Evolutionary conservation across 1,284 basidiomycete genomes (phyloP), one percentile per base, ranked within the genome.

Genomic region (Apiotrichum porosum): DNA sequence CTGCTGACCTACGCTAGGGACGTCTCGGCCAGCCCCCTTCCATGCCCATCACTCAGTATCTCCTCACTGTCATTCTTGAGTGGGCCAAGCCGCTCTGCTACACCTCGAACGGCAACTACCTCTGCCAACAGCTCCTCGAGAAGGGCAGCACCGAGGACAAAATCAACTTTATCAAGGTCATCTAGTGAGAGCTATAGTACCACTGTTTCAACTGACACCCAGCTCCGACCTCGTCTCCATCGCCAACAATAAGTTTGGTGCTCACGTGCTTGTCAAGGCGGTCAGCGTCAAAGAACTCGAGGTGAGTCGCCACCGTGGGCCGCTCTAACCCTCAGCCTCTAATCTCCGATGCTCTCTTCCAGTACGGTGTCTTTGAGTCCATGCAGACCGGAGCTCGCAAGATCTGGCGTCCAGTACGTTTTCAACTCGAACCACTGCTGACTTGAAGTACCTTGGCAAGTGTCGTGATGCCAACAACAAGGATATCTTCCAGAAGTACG

Each of bases 91-190:
- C 51, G 4, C 64, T 70, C n/a, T 70, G 68, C 50, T 65, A 58
- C 42, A 68, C 66, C 13, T 66, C 66, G 24, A 68, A 65, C 37
- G 68, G 68, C 19, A 70, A 70, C 46, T 68, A 70, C 40, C 61
- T 70, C 14, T 70, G 68, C 47, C 68, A 70, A 37, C 68, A 70
- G 48, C 56, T 70, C 24, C 57, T 70, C 9, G 68, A 70, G 31
- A 58, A 61, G 39, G 64, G 62, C 1, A 57, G 59, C 3, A 36
- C 49, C 5, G 56, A 60, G 33, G 68, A 70, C 44, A 67, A 63
- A 52, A 44, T 57, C 38, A 53, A 52, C 17, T 70, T 70, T 28
- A 62, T 70, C 49, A 54, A 58, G 18, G 53, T 56, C 22, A 66
- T 70, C 30, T 50, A 61, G 68, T 68, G 33, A 42, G 62, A 50